Conservation (phyloP, 2,329 filamentous ascomycete species). For the Aureobasidium mangrovei region DNA sequence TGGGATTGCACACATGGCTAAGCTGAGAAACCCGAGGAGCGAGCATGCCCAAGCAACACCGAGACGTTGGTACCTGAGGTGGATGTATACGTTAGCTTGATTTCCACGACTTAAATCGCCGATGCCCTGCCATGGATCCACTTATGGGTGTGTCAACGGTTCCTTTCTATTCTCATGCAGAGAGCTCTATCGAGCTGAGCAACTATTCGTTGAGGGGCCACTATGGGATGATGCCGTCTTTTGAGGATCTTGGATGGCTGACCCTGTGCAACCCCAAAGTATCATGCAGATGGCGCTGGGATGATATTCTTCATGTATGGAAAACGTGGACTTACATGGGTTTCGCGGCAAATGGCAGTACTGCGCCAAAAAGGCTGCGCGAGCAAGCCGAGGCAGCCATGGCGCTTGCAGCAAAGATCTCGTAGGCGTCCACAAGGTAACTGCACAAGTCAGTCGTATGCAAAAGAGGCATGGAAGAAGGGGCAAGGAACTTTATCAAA, state of each 20-base stretch:
- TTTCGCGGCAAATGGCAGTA: conserved; percentile 38
- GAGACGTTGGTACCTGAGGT: conserved; percentile 42
- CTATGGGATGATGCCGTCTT: no score
- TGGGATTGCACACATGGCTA: conserved; percentile 46
- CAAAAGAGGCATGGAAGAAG: conserved; percentile 41
- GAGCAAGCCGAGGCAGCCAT: conserved; percentile 78
- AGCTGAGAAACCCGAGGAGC: conserved; percentile 41
- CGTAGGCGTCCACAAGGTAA: conserved; percentile 59
- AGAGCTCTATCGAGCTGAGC: no score
- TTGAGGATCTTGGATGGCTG: no score
- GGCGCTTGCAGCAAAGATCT: conserved; percentile 64
- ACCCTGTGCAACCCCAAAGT: no score
- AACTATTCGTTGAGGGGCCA: no score
- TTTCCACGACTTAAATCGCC: no score
- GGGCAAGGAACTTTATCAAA: conserved; percentile 38
- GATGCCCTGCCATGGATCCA: no score
- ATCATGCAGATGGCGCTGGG: no score
- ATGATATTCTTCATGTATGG: no score
- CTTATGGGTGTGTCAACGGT: no score
- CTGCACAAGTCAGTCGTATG: not conserved
- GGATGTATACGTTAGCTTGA: no score
- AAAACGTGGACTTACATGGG: conserved; percentile 42
- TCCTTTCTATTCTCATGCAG: no score
- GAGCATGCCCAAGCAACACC: conserved; percentile 60
- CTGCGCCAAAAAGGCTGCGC: conserved; percentile 66